Evolutionary conservation across 306 rosid genomes (phyloP), one percentile per base, ranked within the genome.

Genomic region (Clitoria ternatea): DNA sequence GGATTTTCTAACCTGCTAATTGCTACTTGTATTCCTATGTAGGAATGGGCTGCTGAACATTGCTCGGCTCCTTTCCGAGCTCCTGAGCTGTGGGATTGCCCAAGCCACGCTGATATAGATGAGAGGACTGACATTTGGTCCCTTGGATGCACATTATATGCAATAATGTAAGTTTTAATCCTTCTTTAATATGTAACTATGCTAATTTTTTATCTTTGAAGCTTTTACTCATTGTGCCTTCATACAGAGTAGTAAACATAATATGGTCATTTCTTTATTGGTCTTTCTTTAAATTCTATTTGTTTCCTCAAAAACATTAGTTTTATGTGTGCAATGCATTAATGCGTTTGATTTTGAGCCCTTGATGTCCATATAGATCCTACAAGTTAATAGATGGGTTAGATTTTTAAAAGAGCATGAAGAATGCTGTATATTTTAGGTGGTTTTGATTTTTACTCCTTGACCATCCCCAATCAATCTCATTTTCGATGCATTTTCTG

Each of bases 1-100:
- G 74, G 63, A 63, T 73, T 60, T 56, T 73, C 61, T 70, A 26
- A 42, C 32, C 36, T 39, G 47, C 53, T 56, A 50, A 37, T 76
- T 74, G 35, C 66, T 60, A 30, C 57, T 44, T 77, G 62, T 57
- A 62, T 79, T 74, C 40, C 56, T 66, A 49, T 81, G 80, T 82
- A 95, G 97, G 99, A 95, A 79, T 95, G 97, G 99, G 97, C 99
- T 33, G 74, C 97, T 82, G 99, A 95, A 71, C 99, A 95, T 57
- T 87, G 92, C 78, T 89, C 97, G 13, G 99, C 97, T 72, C 99
- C 99, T 75, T 81, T 89, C 81, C 96, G 93, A 69, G 96, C 99
- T 79, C 99, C 97, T 63, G 97, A 91, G 83, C 87, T 95, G 72
- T 95, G 99, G 99, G 99, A 95, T 82, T 95, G 99, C 76, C 96